Evolutionary conservation across 306 rosid genomes (phyloP), one percentile per base, ranked within the genome.

Genomic region (Acmispon strigosus): DNA sequence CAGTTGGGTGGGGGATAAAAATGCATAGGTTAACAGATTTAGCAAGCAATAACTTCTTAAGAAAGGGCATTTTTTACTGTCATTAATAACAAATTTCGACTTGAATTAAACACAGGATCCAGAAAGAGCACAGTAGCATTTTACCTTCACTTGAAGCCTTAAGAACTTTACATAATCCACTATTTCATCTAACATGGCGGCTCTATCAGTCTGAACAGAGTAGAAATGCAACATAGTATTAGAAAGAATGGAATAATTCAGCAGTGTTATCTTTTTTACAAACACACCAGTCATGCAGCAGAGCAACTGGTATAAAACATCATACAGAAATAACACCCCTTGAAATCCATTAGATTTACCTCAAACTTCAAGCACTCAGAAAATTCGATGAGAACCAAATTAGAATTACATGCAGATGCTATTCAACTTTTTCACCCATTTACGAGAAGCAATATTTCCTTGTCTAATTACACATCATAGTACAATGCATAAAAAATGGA

Each of bases 151-250:
- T 85, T 94, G 98, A 74, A 94, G 98, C 83, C 91, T 90, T 69
- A 94, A 82, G 84, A 94, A 94, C 90, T 94, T 94, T 67, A 94
- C 98, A 58, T 94, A 94, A 86, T 94, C 98, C 80, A 90, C 96
- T 37, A 94, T 94, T 81, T 94, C 98, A 77, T 94, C 98, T 10
- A 94, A 86, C 98, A 94, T 94, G 57, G 95, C 98, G 68, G 98
- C 98, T 80, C 96, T 90, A 82, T 94, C 97, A 8, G 96, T 90
- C 98, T 94, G 86, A 71, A 34, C 57, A 49, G 5, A n/a, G 56
- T 17, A 57, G 9, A 58, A 64, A 77, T 48, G 17, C 66, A 73
- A 37, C 49, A 22, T 9, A 57, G 63, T 43, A 51, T 82, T 58
- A 83, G 82, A 65, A 53, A 12, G 32, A 41, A 47, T 14, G 27